Evolutionary conservation across 306 rosid genomes (phyloP), one percentile per base, ranked within the genome.

Genomic region (Begonia peltatifolia): DNA sequence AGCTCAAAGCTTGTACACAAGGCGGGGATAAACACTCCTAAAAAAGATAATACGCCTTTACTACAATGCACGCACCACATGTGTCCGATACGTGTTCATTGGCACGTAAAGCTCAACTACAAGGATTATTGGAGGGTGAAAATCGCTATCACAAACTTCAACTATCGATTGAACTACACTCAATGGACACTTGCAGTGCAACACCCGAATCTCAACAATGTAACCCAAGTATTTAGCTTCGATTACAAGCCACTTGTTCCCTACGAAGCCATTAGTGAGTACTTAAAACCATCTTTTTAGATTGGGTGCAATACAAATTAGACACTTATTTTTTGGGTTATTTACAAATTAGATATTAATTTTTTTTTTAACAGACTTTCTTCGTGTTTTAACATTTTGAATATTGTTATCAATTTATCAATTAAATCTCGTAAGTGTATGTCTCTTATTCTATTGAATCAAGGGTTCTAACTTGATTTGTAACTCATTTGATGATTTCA

Each of bases 201-300:
- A 50, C 96, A 88, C 50, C 96, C 96, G 30, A 88, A 88, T 70
- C 94, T 88, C 71, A 88, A 70, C 61, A 88, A 88, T 62, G 76
- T 88, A 59, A 81, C 96, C 14, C 93, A 79, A 81, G 96, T 88
- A 30, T 88, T 78, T 56, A 88, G 96, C 74, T 88, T 84, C 70
- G 82, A 73, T 47, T 84, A 88, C 76, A 81, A 77, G 65, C 87
- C 96, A 47, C 86, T 88, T 55, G 77, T 79, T 58, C 82, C 96
- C 59, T 88, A 77, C 65, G 67, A 84, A 66, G 62, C 94, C 75
- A 79, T 88, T 67, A 84, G 96, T 88, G 62, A 77, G 94, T 73
- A 30, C 16, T 46, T 16, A 15, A 25, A 61, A 47, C 20, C 43
- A 12, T 9, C n/a, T 23, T 61, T 17, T 15, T 47, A 59, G 38